Conservation (phyloP, 129 eudicot species). For the Oenanthe sinensis region DNA sequence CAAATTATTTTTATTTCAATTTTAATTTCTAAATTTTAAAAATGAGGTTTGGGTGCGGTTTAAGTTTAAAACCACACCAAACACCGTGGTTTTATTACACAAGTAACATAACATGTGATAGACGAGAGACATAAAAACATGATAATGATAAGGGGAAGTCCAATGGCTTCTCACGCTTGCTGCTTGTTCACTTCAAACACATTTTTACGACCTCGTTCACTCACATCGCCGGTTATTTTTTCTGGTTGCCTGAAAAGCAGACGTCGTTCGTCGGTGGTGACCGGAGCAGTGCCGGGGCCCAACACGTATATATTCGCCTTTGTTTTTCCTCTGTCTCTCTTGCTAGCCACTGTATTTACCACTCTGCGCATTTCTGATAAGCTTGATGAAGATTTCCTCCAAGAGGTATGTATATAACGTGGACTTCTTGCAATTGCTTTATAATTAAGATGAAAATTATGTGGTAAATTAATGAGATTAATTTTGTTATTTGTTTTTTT, state of each 20-base stretch:
- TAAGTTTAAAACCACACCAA: too few relatives aligned
- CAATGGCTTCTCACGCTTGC: not conserved
- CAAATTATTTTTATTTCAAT: too few relatives aligned
- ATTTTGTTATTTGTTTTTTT: too few relatives aligned
- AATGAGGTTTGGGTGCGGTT: too few relatives aligned
- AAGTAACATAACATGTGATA: not conserved
- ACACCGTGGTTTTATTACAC: too few relatives aligned
- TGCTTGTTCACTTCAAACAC: not conserved
- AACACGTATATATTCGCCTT: conserved; percentile 65
- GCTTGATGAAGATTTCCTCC: conserved; percentile 69
- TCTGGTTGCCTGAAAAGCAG: conserved; percentile 25
- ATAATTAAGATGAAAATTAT: too few relatives aligned
- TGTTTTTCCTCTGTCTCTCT: conserved; percentile 66
- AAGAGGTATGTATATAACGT: conserved; percentile 44
- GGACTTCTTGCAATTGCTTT: too few relatives aligned
- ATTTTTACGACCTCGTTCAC: not conserved
- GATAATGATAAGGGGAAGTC: conserved; percentile 1
- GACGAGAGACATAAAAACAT: not conserved
- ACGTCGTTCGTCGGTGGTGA: conserved; percentile 38
- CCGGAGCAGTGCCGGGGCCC: conserved; percentile 61
- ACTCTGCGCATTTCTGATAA: conserved; percentile 53
- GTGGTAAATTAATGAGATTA: too few relatives aligned
- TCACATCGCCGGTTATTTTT: conserved; percentile 3
- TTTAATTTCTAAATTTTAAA: too few relatives aligned
- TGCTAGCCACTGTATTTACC: conserved; percentile 58